A percentile compares a stretch with the other conserved stretches of the same genome.
These are phyloP conservation scores for Plasmopara halstedii DNA, from an alignment of 352 stramenopile species.

Conservation along the genomic window DNA sequence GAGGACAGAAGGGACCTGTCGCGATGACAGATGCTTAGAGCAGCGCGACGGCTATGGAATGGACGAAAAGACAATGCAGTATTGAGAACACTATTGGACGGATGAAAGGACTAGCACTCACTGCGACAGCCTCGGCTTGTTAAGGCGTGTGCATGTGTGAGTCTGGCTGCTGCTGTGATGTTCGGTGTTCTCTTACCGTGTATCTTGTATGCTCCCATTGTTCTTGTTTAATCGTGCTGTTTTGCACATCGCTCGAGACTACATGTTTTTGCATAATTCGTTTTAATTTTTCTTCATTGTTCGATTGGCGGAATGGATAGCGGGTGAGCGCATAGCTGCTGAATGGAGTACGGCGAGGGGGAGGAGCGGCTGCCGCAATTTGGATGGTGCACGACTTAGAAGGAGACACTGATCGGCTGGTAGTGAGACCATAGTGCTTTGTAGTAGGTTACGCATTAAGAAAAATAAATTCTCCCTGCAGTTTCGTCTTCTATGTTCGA, in stretches of 20 bases:
- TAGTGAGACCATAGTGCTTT: conserved; percentile 18
- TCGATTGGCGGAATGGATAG: conserved; percentile 14
- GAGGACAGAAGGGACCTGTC: conserved; percentile 3
- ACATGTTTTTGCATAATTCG: conserved; percentile 22
- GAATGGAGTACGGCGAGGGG: conserved; percentile 10
- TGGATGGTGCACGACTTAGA: background rate
- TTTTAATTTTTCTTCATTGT: conserved; percentile 32
- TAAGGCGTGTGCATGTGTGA: conserved; percentile 25
- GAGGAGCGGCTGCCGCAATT: conserved; percentile 12
- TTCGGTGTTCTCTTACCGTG: conserved; percentile 32
- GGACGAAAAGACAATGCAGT: conserved; percentile 13
- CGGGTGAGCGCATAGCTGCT: conserved; percentile 4
- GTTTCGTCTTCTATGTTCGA: background rate
- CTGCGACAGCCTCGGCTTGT: conserved; percentile 15
- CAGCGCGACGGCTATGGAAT: conserved; percentile 2
- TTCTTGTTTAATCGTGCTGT: conserved; percentile 35
- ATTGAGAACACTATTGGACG: conserved; percentile 14
- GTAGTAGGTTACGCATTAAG: conserved; percentile 19
- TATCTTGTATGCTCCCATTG: conserved; percentile 24
- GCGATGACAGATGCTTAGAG: conserved; percentile 10
- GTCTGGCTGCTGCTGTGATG: conserved; percentile 31
- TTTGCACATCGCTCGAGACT: conserved; percentile 19
- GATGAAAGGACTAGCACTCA: conserved; percentile 13
- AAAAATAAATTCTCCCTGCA: conserved; percentile 19
- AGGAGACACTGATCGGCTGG: conserved; percentile 1